Evolutionary conservation across 331 rosid genomes (phyloP), one percentile per base, ranked within the genome.

Genomic region (Malus hybrid): DNA sequence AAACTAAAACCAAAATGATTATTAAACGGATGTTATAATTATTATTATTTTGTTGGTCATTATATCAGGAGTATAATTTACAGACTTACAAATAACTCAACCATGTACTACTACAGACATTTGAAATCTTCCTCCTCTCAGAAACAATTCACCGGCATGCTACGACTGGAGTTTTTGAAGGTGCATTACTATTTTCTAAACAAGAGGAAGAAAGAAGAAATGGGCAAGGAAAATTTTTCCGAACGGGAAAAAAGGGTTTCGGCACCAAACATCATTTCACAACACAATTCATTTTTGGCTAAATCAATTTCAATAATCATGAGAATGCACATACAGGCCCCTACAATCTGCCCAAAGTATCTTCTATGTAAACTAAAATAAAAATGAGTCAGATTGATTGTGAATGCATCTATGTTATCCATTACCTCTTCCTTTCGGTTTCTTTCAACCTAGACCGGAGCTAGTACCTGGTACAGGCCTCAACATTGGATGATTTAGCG

Each of bases 401-500:
- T 78, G 75, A 79, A 67, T 39, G 83, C 70, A 67, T 86, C 80
- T 78, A 73, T 78, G 81, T 73, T 73, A 76, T 75, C 60, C 24
- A 42, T 60, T 59, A 13, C 52, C 79, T 86, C 73, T 83, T 70
- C 48, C 81, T 80, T 83, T 31, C 48, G 69, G 60, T 64, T 76
- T 20, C 80, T 83, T 79, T 85, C 88, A 95, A 75, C 99, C 93
- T 81, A 95, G 84, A 65, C 99, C 93, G 62, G 98, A 89, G 91
- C 85, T 89, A 67, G 97, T 88, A 76, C 98, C 91, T 11, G 90
- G 87, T 42, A 95, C 97, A 16, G 98, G 91, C 86, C 99, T 88
- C 85, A 88, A 74, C 89, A 92, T 86, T 10, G 96, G 93, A 82
- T 89, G 99, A 83, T 75, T 88, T 76, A 83, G 57, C 52, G 86